A percentile compares a stretch with the other conserved stretches of the same genome.
These are phyloP conservation scores for Isoetes taiwanensis DNA, from an alignment of 75 land plant species.

Conservation along the genomic window DNA sequence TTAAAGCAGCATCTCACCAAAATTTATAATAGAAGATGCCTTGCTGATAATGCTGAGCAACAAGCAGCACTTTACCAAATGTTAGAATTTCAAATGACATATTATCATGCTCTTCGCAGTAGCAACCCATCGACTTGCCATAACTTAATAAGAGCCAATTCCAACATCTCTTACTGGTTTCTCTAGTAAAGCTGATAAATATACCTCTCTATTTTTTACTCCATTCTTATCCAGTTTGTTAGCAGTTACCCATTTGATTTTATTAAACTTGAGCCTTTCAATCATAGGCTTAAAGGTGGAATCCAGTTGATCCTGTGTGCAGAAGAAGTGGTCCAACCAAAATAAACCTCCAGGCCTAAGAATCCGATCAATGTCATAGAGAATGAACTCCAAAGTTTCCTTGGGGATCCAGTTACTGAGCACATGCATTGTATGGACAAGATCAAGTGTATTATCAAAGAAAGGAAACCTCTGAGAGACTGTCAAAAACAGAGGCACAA, in stretches of 20 bases:
- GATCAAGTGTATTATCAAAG: background rate
- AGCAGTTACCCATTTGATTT: background rate
- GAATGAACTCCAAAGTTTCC: background rate
- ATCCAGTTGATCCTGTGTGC: conserved; percentile 1
- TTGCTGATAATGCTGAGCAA: no score
- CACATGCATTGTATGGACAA: conserved; percentile 1
- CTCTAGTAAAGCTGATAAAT: background rate
- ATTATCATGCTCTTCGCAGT: no score
- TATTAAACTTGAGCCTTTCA: background rate
- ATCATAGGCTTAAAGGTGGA: background rate
- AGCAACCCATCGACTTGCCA: no score
- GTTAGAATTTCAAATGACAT: no score
- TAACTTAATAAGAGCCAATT: no score
- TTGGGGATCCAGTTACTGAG: conserved; percentile 9
- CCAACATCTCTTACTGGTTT: conserved; percentile 8
- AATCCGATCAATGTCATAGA: conserved; percentile 1
- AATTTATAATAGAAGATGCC: no score
- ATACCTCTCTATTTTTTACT: background rate
- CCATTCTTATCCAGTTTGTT: conserved; percentile 4
- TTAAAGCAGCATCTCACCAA: no score
- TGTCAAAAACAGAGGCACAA: background rate
- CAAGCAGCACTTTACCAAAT: no score
- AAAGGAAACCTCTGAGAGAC: conserved; percentile 2
- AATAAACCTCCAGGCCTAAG: background rate
- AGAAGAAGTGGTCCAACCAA: conserved; percentile 6